A percentile compares a stretch with the other conserved stretches of the same genome.
phyloP scores from a whole-genome alignment of 768 basidiomycete genomes.

The Tephrocybe sp. region DNA sequence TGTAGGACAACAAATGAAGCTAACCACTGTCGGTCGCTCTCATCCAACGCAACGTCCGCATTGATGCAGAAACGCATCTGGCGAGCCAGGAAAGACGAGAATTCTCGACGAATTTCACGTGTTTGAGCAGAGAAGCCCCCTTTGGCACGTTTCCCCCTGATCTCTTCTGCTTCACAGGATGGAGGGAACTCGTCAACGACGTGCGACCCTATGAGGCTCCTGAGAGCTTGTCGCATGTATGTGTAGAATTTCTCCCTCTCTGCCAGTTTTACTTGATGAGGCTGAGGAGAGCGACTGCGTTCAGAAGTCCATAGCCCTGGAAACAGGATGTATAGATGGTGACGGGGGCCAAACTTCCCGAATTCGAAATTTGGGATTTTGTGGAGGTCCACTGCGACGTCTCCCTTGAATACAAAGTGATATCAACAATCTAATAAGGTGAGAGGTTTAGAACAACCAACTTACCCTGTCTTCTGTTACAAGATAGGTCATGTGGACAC shows the following conservation, averaged over 20 bases:
- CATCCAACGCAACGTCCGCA: too few relatives aligned
- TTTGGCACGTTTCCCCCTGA: constrained; percentile 14
- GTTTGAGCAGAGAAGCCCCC: too few relatives aligned
- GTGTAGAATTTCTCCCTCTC: too few relatives aligned
- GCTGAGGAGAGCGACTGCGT: neutral
- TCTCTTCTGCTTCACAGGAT: constrained; percentile 16
- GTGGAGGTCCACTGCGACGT: constrained; percentile 16
- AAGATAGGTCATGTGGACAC: too few relatives aligned
- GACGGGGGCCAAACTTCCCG: constrained; percentile 16
- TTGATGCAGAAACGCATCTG: constrained; percentile 5
- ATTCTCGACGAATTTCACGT: constrained; percentile 14
- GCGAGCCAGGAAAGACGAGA: constrained; percentile 16
- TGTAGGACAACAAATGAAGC: too few relatives aligned
- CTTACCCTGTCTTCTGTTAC: too few relatives aligned
- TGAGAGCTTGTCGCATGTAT: constrained; percentile 26
- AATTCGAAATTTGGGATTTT: too few relatives aligned
- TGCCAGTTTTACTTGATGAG: neutral
- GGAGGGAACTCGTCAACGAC: constrained; percentile 24
- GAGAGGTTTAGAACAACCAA: too few relatives aligned
- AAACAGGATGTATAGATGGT: constrained; percentile 23
- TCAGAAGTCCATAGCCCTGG: constrained; percentile 19
- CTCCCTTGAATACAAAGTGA: too few relatives aligned
- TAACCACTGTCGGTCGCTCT: too few relatives aligned
- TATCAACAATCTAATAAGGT: too few relatives aligned
- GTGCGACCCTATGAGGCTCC: neutral